Base-by-base conservation (phyloP, 306 rosid genomes). In the Dryas drummondii region DNA sequence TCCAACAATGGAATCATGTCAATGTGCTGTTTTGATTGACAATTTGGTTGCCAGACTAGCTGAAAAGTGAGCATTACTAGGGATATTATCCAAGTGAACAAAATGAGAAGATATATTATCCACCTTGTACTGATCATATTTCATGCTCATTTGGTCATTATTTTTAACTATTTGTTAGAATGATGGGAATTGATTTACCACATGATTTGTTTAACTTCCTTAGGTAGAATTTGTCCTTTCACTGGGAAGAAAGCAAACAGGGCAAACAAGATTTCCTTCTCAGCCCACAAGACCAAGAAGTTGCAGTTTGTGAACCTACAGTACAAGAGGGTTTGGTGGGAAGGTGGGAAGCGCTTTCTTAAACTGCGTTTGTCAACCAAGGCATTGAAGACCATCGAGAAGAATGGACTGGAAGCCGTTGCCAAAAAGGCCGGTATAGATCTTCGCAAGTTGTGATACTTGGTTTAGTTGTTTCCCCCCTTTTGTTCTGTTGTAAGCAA, bases 391-490 rank as follows among this genome's bases (percentile, higher is more conserved):
- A 94, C 97, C 70, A 90, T 94, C 61, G 97, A 94, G 88, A 94
- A 94, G 80, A 91, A 94, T 54, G 98, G 98, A 63, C 88, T 91
- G 27, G 98, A 94, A 79, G 96, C 93, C 17, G 97, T 94, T 42
- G 98, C 98, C 52, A 94, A 91, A 87, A 94, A 94, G 84, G 98
- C 98, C 0, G 97, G 97, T 46, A 84, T 94, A 26, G 98, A 91
- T 82, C 98, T 94, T 51, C 77, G 89, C 63, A 94, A 91, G 86
- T 69, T 82, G 78, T 94, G 84, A 83, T 48, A 14, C 58, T n/a
- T 44, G 76, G 53, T 22, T 78, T 70, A 44, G 17, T 74, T 54
- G 26, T 75, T 64, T 22, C 13, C 13, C 6, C 19, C 53, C 68
- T 51, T 70, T 47, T 42, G 11, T 62, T 71, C 22, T 72, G 45